These are phyloP conservation scores for Saccharomyces hybrid DNA, from an alignment of 1,139 yeast species.

Conservation along the genomic window DNA sequence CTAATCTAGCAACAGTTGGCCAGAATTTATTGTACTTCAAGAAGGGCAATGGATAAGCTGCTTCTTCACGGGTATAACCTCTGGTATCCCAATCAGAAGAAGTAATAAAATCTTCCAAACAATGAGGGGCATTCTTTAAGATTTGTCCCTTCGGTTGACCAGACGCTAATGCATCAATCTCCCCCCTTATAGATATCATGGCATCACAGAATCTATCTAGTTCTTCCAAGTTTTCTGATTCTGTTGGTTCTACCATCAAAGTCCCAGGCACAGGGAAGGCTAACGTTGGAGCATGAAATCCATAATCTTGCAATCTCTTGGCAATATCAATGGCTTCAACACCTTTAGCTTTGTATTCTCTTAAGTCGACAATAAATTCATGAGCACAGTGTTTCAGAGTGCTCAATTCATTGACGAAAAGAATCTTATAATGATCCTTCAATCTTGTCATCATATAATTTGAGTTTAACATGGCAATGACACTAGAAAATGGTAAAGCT, in stretches of 20 bases:
- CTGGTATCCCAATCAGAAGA: constrained; percentile 66
- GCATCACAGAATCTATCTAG: constrained; percentile 86
- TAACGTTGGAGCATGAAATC: constrained; percentile 98
- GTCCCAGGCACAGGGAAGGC: constrained; percentile 98
- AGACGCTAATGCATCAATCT: constrained; percentile 66
- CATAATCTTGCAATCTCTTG: constrained; percentile 93
- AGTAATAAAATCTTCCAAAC: constrained; percentile 66
- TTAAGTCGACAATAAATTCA: constrained; percentile 85
- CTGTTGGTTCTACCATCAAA: constrained; percentile 96
- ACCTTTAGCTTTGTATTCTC: constrained; percentile 75
- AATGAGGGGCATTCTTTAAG: constrained; percentile 88
- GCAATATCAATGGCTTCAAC: constrained; percentile 95
- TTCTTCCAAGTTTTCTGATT: constrained; percentile 82
- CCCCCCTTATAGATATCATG: constrained; percentile 71
- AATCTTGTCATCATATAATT: constrained; percentile 86
- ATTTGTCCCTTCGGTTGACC: constrained; percentile 63
- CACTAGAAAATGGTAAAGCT: constrained; percentile 77
- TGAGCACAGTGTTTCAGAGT: constrained; percentile 83
- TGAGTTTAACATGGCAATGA: constrained; percentile 87
- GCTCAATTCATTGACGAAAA: constrained; percentile 58
- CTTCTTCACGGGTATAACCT: constrained; percentile 87
- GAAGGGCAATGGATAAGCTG: constrained; percentile 81
- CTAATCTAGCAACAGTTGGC: constrained; percentile 90
- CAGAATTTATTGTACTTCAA: constrained; percentile 75
- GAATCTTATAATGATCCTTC: constrained; percentile 60